Evolutionary conservation across 2,329 filamentous ascomycete species (phyloP).

Genomic region (Aspergillus carbonarius): DNA sequence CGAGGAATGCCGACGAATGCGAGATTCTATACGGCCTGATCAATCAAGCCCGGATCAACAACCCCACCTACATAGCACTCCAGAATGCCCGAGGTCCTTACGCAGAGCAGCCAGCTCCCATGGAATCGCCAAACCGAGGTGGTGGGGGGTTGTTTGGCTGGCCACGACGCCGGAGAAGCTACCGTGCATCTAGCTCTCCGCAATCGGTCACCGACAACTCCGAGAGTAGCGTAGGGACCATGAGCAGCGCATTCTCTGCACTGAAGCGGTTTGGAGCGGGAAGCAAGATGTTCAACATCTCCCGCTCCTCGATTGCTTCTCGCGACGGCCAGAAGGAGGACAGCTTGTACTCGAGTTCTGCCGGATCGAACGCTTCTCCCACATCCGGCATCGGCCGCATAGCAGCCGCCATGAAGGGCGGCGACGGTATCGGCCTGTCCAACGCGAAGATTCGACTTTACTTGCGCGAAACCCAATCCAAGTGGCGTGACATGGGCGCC

Average conservation of each 20-base stretch:
- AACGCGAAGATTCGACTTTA: conserved; percentile 88
- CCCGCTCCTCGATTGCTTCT: conserved; percentile 69
- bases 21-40: conserved; percentile 80
- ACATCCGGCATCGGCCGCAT: conserved; percentile 57
- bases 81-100: conserved; percentile 65
- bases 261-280: conserved; percentile 73
- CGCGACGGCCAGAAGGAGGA: conserved; percentile 49
- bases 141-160: conserved; percentile 49
- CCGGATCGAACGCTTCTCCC: conserved; percentile 47
- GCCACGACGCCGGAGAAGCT: conserved; percentile 54
- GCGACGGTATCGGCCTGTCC: conserved; percentile 61
- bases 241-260: conserved; percentile 75
- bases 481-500: conserved; percentile 90
- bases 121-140: conserved; percentile 47
- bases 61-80: conserved; percentile 80
- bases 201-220: conserved; percentile 62
- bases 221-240: conserved; percentile 71
- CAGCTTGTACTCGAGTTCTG: conserved; percentile 61
- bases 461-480: conserved; percentile 68
- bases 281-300: conserved; percentile 77
- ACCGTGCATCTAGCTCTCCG: conserved; percentile 57
- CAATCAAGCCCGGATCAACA: conserved; percentile 85
- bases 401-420: conserved; percentile 48
- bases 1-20: conserved; percentile 73
- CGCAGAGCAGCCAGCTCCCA: conserved; percentile 55